A percentile compares a stretch with the other conserved stretches of the same genome.
Evolutionary conservation across 257 asterid species (phyloP).

Genomic region (Scutellaria galericulata): DNA sequence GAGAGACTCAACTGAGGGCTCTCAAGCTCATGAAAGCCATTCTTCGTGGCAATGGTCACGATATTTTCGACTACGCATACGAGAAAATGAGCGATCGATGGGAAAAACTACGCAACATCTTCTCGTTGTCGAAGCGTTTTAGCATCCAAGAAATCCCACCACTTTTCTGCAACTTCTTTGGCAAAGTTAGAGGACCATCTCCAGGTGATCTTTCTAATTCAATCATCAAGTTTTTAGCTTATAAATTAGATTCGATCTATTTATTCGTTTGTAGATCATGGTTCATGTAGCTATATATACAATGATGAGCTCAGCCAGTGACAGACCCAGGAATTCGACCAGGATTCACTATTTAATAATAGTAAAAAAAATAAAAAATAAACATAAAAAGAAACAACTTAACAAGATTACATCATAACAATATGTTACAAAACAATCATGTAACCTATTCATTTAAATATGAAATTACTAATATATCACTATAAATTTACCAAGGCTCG

Average conservation of each 20-base stretch:
- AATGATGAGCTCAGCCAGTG: neutral
- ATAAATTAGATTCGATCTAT: no score
- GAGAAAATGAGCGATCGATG: constrained; percentile 61
- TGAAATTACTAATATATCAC: no score
- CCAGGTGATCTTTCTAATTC: constrained; percentile 59
- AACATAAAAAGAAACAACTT: no score
- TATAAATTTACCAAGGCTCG: no score
- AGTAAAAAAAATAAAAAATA: no score
- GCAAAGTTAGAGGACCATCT: constrained; percentile 64
- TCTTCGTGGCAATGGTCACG: constrained; percentile 37
- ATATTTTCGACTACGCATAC: constrained; percentile 51
- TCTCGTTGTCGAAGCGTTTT: constrained; percentile 55
- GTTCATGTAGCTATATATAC: neutral
- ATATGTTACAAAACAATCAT: neutral
- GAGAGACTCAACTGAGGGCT: constrained; percentile 69
- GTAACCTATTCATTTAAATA: no score
- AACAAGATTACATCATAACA: no score
- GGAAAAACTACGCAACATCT: constrained; percentile 47
- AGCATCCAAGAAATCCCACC: constrained; percentile 60
- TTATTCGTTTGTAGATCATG: no score
- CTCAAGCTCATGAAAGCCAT: constrained; percentile 56
- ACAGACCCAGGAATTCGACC: no score
- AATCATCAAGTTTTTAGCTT: neutral
- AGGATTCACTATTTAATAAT: no score
- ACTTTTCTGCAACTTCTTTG: constrained; percentile 55